Evolutionary conservation across 208 protist genomes (phyloP), one percentile per base, ranked within the genome.

Genomic region (Vickermania ingenoplastis): DNA sequence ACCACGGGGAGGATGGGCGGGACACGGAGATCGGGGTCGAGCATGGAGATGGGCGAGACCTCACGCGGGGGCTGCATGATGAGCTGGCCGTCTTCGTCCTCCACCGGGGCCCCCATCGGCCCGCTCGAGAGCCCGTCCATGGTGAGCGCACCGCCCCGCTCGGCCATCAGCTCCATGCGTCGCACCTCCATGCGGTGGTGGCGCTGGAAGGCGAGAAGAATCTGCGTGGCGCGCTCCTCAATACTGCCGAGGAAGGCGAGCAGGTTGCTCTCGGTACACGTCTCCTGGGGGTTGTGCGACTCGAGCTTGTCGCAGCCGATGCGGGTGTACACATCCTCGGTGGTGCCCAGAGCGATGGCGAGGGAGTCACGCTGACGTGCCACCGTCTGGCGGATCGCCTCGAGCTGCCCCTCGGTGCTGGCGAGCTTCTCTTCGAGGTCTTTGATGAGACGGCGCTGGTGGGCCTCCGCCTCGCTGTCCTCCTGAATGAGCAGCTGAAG

Each of bases 391-490:
- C 75, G 73, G 59, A 94, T 75, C 51, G 71, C 55, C 55, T 94
- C 84, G 25, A 96, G 75, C 59, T 87, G 67, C 7, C 50, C 63
- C 75, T 98, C 91, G 13, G 89, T 96, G 36, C 59, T 57, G 5
- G 83, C 86, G 3, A 97, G 81, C 48, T 91, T 72, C 29, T 91
- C 89, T 61, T 97, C 91, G 24, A 97, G 79, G 3, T 88, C 74
- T 58, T 88, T 91, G 64, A 97, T 84, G 27, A 95, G 67, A 5
- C 63, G 57, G 21, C 74, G 79, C 58, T 94, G 82, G 65, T 83
- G 78, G 1, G 57, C 71, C 61, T 96, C 79, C 53, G 71, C 75
- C 25, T 71, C 88, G 22, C 77, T 75, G 65, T 96, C 92, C 57
- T 92, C 95, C 30, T 73, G 70, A 14, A 96, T 79, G 24, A 94